Percentiles rank a stretch among this genome's conserved stretches.
Evolutionary conservation across 1,284 basidiomycete genomes (phyloP).

Genomic region (Ceratobasidium sp.): DNA sequence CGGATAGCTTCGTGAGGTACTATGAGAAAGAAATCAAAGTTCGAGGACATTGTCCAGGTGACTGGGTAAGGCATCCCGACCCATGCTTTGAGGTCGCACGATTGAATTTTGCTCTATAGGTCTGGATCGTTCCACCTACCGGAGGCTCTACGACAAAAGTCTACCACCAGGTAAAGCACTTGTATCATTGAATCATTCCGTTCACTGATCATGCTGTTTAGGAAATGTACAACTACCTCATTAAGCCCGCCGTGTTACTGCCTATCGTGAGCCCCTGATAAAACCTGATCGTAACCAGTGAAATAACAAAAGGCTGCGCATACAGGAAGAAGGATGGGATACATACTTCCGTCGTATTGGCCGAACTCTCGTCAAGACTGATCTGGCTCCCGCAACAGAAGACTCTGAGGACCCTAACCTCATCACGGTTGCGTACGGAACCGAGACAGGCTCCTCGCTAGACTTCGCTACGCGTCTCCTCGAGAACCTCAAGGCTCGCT

Average conservation of each 20-base stretch:
- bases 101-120: neutral
- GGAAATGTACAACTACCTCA: slow-evolving; percentile 32
- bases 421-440: slow-evolving; percentile 21
- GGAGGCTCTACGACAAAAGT: slow-evolving; percentile 24
- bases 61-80: slow-evolving; percentile 1
- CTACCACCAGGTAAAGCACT: slow-evolving; percentile 10
- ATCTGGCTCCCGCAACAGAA: neutral
- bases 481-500: slow-evolving; percentile 12
- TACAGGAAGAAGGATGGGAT: slow-evolving; percentile 14
- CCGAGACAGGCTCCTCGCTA: slow-evolving; percentile 18
- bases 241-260: slow-evolving; percentile 18
- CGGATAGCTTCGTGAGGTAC: slow-evolving; percentile 23
- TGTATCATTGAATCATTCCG: neutral
- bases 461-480: slow-evolving; percentile 6
- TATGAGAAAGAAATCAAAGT: slow-evolving; percentile 24
- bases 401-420: slow-evolving; percentile 11
- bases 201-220: neutral
- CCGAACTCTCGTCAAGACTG: slow-evolving; percentile 12
- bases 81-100: neutral
- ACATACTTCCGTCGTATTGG: slow-evolving; percentile 24
- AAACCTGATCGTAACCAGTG: neutral
- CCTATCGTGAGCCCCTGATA: neutral
- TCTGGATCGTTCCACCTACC: slow-evolving; percentile 24
- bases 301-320: neutral
- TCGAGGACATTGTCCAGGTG: slow-evolving; percentile 25